Base-by-base conservation (phyloP, 2,329 filamentous ascomycete genomes). In the Knufia fluminis region DNA sequence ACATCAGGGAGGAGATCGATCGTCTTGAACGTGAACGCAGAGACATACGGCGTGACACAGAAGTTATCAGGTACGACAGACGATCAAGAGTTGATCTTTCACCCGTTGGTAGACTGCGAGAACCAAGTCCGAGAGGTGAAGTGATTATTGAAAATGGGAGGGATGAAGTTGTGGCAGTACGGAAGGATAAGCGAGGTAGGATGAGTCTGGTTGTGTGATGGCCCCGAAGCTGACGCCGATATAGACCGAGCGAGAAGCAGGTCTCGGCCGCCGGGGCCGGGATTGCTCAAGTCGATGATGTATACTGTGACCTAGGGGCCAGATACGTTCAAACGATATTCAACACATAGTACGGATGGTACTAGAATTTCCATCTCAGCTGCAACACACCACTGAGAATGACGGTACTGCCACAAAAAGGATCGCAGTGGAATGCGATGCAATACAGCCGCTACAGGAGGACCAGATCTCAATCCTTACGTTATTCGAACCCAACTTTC, bases 121-220 rank as follows among this genome's bases (percentile, higher is more conserved):
- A 52, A 14, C 56, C 57, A 26, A 54, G 54, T 17, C 57, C 57
- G 26, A 48, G 46, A 4, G 54, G 57, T 16, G 61, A 64, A 22
- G 61, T 66, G 40, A 60, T 66, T 16, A 62, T 68, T 52, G 63
- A 64, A 36, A 54, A 62, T 28, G 54, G 59, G 33, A 56, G 71
- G 59, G 66, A 67, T 33, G 68, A 80, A 52, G 68, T 82, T 4
- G 60, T 71, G 3, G 69, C 74, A 54, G 80, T 95, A 61, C 85
- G 88, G 71, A 88, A 85, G 75, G 88, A 96, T 71, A 84, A 84
- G 75, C 92, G 86, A 89, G 89, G 90, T 94, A 92, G 83, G 85
- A 82, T 92, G 80, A 57, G 59, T 50, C 54, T 65, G 56, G 58
- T 69, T 48, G 54, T 54, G 40, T 56, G 51, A 50, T 52, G 38